Conservation (phyloP, 345 rosid species). For the Dipteronia dyeriana region DNA sequence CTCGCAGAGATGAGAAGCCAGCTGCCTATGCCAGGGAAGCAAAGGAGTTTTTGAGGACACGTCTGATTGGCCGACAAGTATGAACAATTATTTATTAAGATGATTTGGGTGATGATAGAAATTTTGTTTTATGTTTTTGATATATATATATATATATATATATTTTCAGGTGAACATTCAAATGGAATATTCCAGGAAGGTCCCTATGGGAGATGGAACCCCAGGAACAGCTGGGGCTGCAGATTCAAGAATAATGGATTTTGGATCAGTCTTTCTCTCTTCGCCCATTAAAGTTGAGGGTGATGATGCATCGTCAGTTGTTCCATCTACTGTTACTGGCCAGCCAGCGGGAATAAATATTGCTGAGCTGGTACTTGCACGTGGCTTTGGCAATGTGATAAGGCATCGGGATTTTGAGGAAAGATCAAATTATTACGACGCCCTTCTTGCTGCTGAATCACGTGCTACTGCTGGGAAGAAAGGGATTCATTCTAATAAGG, state of each 20-base stretch:
- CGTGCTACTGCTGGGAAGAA: slow-evolving; percentile 78
- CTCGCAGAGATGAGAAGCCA: slow-evolving; percentile 86
- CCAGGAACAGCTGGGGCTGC: slow-evolving; percentile 48
- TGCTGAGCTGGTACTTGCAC: slow-evolving; percentile 76
- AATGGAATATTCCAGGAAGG: slow-evolving; percentile 96
- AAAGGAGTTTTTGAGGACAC: slow-evolving; percentile 77
- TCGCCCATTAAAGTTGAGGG: slow-evolving; percentile 64
- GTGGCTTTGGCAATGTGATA: slow-evolving; percentile 82
- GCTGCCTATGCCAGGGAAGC: slow-evolving; percentile 96
- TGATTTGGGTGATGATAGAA: background rate
- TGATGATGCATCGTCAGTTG: slow-evolving; percentile 52
- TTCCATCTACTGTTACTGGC: slow-evolving; percentile 37
- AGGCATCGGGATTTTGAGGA: slow-evolving; percentile 95
- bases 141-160: background rate
- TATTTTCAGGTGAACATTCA: slow-evolving; percentile 76
- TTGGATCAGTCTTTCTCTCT: slow-evolving; percentile 82
- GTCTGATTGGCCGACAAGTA: slow-evolving; percentile 81
- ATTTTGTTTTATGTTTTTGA: slow-evolving; percentile 2
- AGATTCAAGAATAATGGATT: slow-evolving; percentile 88
- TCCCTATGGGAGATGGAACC: slow-evolving; percentile 63
- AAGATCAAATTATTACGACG: slow-evolving; percentile 88
- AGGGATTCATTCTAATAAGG: slow-evolving; percentile 84
- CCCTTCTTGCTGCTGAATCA: slow-evolving; percentile 89
- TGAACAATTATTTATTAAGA: slow-evolving; percentile 8
- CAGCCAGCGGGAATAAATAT: slow-evolving; percentile 72